Conservation (phyloP, 2,329 filamentous ascomycete species). For the Alternaria triticina region DNA sequence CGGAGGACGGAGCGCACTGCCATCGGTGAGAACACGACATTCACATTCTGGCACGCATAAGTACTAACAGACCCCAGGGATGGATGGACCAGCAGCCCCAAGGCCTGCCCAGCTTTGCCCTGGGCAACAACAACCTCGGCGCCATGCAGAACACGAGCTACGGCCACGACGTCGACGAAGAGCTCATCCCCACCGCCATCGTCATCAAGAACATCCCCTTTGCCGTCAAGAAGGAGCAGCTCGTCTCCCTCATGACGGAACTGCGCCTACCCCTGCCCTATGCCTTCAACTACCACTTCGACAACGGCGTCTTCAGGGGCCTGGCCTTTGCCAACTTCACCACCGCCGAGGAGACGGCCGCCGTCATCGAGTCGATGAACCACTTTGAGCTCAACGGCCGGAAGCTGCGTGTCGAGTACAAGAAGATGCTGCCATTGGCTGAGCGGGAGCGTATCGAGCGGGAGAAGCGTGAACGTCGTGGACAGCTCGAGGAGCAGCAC, state of each 20-base stretch:
- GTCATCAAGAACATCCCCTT: conserved; percentile 99
- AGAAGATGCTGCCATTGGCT: conserved; percentile 97
- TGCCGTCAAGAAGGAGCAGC: conserved; percentile 94
- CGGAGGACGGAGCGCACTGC: conserved; percentile 65
- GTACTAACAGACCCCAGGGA: conserved; percentile 17
- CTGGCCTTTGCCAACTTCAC: conserved; percentile 98
- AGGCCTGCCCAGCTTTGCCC: conserved; percentile 49
- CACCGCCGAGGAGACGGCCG: conserved; percentile 88
- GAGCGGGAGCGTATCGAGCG: conserved; percentile 95
- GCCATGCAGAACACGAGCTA: conserved; percentile 52
- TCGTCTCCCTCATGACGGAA: conserved; percentile 92
- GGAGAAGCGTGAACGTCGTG: conserved; percentile 93
- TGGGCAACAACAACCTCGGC: conserved; percentile 45
- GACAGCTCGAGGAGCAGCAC: conserved; percentile 97
- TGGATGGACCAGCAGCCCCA: conserved; percentile 64
- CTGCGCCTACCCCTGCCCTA: conserved; percentile 93
- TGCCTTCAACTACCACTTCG: conserved; percentile 99
- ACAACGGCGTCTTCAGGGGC: conserved; percentile 95
- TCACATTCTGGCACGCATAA: too few relatives aligned
- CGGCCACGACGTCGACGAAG: conserved; percentile 69
- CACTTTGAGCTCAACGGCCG: conserved; percentile 93
- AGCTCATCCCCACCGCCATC: conserved; percentile 96
- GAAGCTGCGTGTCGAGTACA: conserved; percentile 96
- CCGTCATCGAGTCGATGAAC: conserved; percentile 93
- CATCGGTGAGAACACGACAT: conserved; percentile 67